These are phyloP conservation scores for Triglochin maritima DNA, from an alignment of 106 monocot species.

Conservation along the genomic window DNA sequence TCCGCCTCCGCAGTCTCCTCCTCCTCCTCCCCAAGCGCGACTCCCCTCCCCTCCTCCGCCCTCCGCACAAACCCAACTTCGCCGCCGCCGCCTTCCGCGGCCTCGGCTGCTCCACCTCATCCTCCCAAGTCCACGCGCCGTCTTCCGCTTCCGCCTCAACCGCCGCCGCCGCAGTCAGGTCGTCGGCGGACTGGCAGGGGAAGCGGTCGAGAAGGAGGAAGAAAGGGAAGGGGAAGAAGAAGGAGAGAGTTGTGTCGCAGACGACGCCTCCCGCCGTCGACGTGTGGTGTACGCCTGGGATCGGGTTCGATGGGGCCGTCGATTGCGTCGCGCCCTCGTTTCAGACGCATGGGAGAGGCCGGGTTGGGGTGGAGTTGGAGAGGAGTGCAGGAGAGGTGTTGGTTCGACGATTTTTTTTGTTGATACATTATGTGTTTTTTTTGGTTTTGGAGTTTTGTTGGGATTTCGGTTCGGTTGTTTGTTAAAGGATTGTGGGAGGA, in stretches of 20 bases:
- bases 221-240: slow-evolving; percentile 15
- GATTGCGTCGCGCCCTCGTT: slow-evolving; percentile 37
- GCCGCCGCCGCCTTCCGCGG: slow-evolving; percentile 34
- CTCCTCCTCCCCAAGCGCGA: neutral
- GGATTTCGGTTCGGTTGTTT: neutral
- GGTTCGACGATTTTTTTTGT: neutral
- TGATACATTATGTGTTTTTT: neutral
- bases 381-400: slow-evolving; percentile 39
- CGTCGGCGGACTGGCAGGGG: slow-evolving; percentile 42
- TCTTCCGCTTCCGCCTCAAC: slow-evolving; percentile 7
- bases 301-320: slow-evolving; percentile 28
- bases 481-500: neutral
- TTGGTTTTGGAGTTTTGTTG: neutral
- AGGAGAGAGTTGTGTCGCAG: neutral
- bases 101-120: slow-evolving; percentile 38
- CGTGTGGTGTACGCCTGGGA: slow-evolving; percentile 39
- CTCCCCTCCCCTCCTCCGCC: neutral
- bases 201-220: slow-evolving; percentile 17
- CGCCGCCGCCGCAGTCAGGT: slow-evolving; percentile 24
- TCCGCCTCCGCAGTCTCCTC: neutral
- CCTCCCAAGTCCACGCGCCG: slow-evolving; percentile 26
- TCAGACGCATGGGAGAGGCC: slow-evolving; percentile 4
- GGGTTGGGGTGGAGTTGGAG: slow-evolving; percentile 12
- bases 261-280: slow-evolving; percentile 11
- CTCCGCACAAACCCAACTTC: neutral